phyloP scores from a whole-genome alignment of 176 grass and related monocot species.

The Oryza glumipatula region DNA sequence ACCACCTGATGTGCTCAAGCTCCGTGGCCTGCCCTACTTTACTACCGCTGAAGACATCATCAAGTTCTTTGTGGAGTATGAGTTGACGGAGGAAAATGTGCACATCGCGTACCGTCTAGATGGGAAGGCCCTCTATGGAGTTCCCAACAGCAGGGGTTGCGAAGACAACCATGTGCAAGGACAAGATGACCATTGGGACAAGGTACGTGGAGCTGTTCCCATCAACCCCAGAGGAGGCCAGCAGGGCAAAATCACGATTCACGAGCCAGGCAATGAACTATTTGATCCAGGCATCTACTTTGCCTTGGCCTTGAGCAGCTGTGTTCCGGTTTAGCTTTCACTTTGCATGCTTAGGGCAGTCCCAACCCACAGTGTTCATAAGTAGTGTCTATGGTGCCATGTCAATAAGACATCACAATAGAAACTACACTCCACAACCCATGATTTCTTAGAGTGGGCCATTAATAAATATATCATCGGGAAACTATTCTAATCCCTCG shows the following conservation, averaged over 20 bases:
- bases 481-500: too few species aligned
- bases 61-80: conserved; percentile 81
- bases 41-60: conserved; percentile 65
- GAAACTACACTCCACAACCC: too few species aligned
- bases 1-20: conserved; percentile 49
- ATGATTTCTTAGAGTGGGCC: too few species aligned
- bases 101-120: conserved; percentile 70
- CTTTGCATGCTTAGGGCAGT: neutral
- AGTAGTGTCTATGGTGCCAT: too few species aligned
- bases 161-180: conserved; percentile 84
- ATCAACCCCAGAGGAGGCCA: conserved; percentile 63
- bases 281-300: neutral
- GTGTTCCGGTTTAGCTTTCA: neutral
- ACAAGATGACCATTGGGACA: conserved; percentile 93
- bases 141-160: conserved; percentile 73
- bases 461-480: too few species aligned
- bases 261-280: conserved; percentile 52
- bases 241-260: conserved; percentile 53
- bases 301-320: neutral
- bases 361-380: too few species aligned
- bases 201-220: conserved; percentile 95
- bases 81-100: conserved; percentile 72
- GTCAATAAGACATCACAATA: too few species aligned
- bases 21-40: conserved; percentile 88
- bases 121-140: conserved; percentile 74